Evolutionary conservation across 2,329 filamentous ascomycete species (phyloP).

Genomic region (Aspergillus sp.): DNA sequence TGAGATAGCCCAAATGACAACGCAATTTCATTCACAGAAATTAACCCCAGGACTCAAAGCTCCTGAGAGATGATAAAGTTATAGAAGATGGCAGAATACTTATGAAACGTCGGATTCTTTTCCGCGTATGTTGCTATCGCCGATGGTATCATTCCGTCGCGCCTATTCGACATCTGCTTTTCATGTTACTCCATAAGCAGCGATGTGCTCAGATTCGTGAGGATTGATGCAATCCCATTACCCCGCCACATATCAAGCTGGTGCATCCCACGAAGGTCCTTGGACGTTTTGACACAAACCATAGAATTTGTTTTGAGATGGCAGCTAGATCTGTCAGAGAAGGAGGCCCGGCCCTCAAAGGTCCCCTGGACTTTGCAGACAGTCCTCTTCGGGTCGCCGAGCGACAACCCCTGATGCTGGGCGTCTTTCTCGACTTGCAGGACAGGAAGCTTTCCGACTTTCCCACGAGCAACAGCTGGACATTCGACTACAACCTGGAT

Average conservation of each 20-base stretch:
- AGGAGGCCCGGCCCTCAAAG: background rate
- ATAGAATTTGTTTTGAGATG: background rate
- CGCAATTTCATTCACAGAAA: too few species aligned
- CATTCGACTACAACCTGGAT: background rate
- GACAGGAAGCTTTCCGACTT: background rate
- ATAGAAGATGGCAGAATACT: too few species aligned
- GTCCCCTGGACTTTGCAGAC: background rate
- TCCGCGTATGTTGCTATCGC: background rate
- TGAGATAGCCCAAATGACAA: too few species aligned
- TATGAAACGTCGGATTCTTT: background rate
- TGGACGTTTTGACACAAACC: too few species aligned
- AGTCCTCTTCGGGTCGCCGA: background rate
- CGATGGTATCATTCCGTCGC: too few species aligned
- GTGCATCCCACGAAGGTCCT: background rate
- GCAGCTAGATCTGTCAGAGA: background rate
- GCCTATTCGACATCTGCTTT: too few species aligned
- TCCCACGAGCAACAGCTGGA: background rate
- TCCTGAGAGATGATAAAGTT: too few species aligned
- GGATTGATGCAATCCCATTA: background rate
- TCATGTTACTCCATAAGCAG: too few species aligned
- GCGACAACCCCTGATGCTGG: background rate
- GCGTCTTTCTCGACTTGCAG: constrained; percentile 2
- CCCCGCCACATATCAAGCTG: background rate
- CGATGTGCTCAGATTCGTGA: background rate
- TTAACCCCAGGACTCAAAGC: too few species aligned